phyloP scores from a whole-genome alignment of 768 basidiomycete genomes.

The Cubamyces sp. region DNA sequence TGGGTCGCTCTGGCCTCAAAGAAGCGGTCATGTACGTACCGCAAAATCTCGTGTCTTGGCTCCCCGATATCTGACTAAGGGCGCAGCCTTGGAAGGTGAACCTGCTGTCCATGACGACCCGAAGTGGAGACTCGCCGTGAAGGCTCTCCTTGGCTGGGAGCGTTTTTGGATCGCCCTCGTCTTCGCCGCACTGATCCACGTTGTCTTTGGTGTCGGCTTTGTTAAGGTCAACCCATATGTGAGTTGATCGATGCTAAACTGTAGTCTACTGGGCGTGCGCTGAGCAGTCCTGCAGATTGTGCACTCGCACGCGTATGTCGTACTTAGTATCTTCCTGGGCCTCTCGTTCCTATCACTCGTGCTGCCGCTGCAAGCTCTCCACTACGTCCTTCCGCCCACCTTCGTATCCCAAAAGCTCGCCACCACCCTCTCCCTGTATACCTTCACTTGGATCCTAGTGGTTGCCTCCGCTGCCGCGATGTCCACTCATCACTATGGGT shows the following conservation, averaged over 20 bases:
- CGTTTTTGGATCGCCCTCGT: slow-evolving; percentile 67
- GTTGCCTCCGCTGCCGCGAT: slow-evolving; percentile 52
- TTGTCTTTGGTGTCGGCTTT: slow-evolving; percentile 51
- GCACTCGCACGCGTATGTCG: slow-evolving; percentile 58
- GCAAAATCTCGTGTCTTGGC: not conserved
- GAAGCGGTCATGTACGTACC: slow-evolving; percentile 24
- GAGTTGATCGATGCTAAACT: slow-evolving; percentile 31
- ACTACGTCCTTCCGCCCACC: slow-evolving; percentile 33
- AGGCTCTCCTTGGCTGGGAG: slow-evolving; percentile 50
- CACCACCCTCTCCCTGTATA: slow-evolving; percentile 55
- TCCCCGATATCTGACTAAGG: slow-evolving; percentile 3
- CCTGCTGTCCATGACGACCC: slow-evolving; percentile 16
- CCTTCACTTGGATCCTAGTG: slow-evolving; percentile 62
- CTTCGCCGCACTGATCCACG: slow-evolving; percentile 49
- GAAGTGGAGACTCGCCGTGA: slow-evolving; percentile 34
- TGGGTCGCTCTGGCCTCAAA: slow-evolving; percentile 36
- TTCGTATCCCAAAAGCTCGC: slow-evolving; percentile 54
- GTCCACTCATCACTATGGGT: slow-evolving; percentile 47
- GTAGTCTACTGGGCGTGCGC: not conserved
- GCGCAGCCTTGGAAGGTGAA: slow-evolving; percentile 4
- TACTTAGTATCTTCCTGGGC: slow-evolving; percentile 52
- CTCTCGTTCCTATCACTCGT: slow-evolving; percentile 55
- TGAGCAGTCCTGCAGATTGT: slow-evolving; percentile 50
- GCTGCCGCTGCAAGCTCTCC: slow-evolving; percentile 43
- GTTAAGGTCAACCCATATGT: slow-evolving; percentile 68